Evolutionary conservation across 305 asterid genomes (phyloP).

Genomic region (Solanum aculeatissimum): DNA sequence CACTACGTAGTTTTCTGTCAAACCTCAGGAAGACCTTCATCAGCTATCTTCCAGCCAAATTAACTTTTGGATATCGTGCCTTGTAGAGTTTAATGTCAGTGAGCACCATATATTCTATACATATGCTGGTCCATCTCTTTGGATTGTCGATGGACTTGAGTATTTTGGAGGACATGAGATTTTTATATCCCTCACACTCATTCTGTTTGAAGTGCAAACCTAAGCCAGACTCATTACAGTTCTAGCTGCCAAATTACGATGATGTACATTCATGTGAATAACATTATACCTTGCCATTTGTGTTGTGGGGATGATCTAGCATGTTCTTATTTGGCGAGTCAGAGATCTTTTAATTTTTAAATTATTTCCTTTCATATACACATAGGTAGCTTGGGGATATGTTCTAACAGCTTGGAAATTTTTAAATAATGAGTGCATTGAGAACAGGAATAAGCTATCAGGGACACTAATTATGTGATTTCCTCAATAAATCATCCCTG

Average conservation of each 20-base stretch:
- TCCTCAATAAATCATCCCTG: not conserved
- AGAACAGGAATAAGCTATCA: not conserved
- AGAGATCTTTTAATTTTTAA: not conserved
- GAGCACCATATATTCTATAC: not conserved
- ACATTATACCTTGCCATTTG: not conserved
- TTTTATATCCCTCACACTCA: not conserved
- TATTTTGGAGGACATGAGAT: not conserved
- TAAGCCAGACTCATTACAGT: not conserved
- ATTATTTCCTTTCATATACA: not conserved
- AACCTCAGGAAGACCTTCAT: not conserved
- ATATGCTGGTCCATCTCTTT: not conserved
- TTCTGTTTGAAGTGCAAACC: not conserved
- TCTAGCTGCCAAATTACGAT: not conserved
- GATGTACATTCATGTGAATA: not conserved
- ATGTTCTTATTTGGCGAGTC: not conserved
- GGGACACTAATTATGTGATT: not conserved
- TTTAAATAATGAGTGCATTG: not conserved
- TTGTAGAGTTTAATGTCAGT: not conserved
- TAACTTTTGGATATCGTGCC: not conserved
- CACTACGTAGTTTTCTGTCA: not conserved
- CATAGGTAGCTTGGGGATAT: not conserved
- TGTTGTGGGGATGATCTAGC: not conserved
- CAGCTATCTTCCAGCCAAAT: not conserved
- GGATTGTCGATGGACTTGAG: not conserved
- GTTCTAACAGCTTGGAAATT: not conserved